Evolutionary conservation across 2,329 filamentous ascomycete species (phyloP), one percentile per base, ranked within the genome.

Genomic region (Alternaria longipes): DNA sequence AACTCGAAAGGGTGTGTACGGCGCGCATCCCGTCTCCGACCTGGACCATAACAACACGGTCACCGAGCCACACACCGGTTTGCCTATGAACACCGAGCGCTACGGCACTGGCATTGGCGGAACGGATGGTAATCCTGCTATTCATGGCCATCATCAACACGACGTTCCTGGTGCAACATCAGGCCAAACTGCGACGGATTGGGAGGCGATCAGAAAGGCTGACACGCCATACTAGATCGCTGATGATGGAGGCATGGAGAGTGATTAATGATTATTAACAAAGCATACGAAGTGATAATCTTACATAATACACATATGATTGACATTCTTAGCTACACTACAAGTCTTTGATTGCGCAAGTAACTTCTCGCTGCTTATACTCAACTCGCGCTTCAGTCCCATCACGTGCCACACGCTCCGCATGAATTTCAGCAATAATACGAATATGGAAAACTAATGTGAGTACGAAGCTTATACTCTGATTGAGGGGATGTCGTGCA

Each of bases 21-120:
- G 70, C 54, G 69, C 68, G 8, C 69, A 71, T 45, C 60, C 67
- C 3, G 20, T 59, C 5, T 64, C 64, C 2, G 65, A 68, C 34
- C 26, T 64, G 4, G 71, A 70, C 4, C 60, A 66, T 18, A 56
- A 69, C 44, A 53, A 44, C 46, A 67, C 66, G 4, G 76, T 79
- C 14, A 78, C 64, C 9, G 78, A 82, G 59, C 77, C 78, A 5
- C 74, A 76, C 34, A 81, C 80, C 2, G 79, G 80, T 3, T 65
- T 81, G 1, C 78, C 79, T 7, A 79, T 80, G 78, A 79, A 82
- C 51, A 71, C 76, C 0, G 77, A 70, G 46, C 75, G 76, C 57
- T 80, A 78, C 47, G 79, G 80, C 14, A 68, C 70, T 53, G 79
- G 78, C 3, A 56, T 66, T 9, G 78, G 78, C 16, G 80, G 79